Evolutionary conservation across 1,139 yeast species (phyloP).

Genomic region (Yamadazyma atlantica): DNA sequence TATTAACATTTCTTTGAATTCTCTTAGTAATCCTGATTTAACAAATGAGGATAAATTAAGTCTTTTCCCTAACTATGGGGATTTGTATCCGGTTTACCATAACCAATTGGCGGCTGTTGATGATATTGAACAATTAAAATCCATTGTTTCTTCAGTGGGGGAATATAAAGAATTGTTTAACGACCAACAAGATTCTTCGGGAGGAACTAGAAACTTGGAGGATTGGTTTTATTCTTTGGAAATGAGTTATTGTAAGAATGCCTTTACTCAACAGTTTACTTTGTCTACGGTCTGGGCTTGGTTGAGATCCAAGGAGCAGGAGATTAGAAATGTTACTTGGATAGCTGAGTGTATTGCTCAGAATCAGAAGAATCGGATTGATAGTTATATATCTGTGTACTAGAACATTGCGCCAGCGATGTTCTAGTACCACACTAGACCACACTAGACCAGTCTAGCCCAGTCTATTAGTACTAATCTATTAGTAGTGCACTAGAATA

Average conservation of each 20-base stretch:
- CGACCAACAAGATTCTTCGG: conserved; percentile 53
- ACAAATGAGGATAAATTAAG: conserved; percentile 65
- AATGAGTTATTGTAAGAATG: conserved; percentile 88
- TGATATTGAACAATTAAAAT: conserved; percentile 81
- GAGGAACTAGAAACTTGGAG: conserved; percentile 62
- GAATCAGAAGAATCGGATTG: conserved; percentile 78
- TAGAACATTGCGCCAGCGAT: too few relatives aligned
- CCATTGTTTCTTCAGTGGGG: conserved; percentile 69
- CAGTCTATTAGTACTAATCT: too few relatives aligned
- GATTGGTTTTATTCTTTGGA: conserved; percentile 92
- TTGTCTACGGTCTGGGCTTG: conserved; percentile 93
- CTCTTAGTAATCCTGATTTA: conserved; percentile 76
- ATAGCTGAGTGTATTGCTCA: conserved; percentile 96
- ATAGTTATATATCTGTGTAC: conserved; percentile 73
- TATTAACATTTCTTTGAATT: conserved; percentile 86
- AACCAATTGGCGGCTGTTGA: conserved; percentile 71
- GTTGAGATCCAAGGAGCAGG: conserved; percentile 95
- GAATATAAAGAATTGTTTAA: conserved; percentile 71
- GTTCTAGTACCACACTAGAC: too few relatives aligned
- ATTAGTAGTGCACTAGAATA: too few relatives aligned
- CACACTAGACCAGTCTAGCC: too few relatives aligned
- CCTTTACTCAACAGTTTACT: conserved; percentile 95
- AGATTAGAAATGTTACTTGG: conserved; percentile 95
- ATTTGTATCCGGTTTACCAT: conserved; percentile 75
- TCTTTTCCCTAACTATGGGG: conserved; percentile 79